Base-by-base conservation (phyloP, 208 protist genomes). In the Trypanosoma boissoni region DNA sequence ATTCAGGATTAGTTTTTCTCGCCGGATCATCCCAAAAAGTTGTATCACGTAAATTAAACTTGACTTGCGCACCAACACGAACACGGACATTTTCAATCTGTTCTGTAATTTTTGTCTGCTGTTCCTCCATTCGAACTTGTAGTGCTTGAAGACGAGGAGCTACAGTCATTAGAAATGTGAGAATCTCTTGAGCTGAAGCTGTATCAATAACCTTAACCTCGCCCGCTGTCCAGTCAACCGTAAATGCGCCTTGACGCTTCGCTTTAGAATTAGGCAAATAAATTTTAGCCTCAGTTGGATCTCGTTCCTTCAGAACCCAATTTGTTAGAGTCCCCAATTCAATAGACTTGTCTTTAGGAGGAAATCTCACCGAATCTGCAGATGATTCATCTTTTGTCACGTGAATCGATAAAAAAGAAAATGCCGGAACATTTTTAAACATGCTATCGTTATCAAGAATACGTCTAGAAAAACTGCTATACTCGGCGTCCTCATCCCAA, bases 321-420 rank as follows among this genome's bases (percentile, higher is more conserved):
- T 78, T 80, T 21, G 86, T 94, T 12, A 97, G 64, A 1, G 76
- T 58, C 2, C 86, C 85, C 14, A 74, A 32, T 23, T 80, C 74
- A 12, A 95, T 76, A 3, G 39, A 75, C 43, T 77, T 75, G 20
- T 76, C 34, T 16, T 49, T 43, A 9, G 60, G 26, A 2, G 84
- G 83, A 24, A 92, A 60, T 14, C 49, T 79, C 3, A 86, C 70
- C 24, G 86, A 49, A 0, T 78, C 64, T 24, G 54, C 76, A 0
- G 53, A 78, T 9, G 61, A 62, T 9, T 76, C 68, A 62, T 97
- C 91, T 31, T 90, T 92, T 29, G 81, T 68, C 18, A 97, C 57
- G 53, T 94, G 87, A 56, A 97, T 73, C 6, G 83, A 86, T 44
- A 97, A 70, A 53, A 93, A 95, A n/a, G 91, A 97, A 51, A 95